phyloP scores from a whole-genome alignment of 1,284 basidiomycete species.

The Leccinum fallax region DNA sequence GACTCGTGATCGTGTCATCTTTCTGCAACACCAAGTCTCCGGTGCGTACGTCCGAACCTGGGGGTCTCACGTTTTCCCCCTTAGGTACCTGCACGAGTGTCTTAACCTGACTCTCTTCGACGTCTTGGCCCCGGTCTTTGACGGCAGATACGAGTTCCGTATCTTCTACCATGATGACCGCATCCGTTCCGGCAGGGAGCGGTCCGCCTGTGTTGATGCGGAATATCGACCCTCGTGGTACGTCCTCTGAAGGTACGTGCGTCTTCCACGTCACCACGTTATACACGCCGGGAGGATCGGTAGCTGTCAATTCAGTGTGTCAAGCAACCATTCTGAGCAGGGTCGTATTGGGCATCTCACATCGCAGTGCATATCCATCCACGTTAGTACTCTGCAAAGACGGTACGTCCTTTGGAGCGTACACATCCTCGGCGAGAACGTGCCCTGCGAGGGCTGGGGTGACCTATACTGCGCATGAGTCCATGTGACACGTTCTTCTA shows the following conservation, averaged over 20 bases:
- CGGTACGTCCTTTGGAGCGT: slow-evolving; percentile 65
- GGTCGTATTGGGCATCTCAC: slow-evolving; percentile 40
- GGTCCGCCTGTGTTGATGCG: slow-evolving; percentile 82
- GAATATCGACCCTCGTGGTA: slow-evolving; percentile 61
- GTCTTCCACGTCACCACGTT: slow-evolving; percentile 66
- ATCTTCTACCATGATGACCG: slow-evolving; percentile 92
- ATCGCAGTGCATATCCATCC: slow-evolving; percentile 83
- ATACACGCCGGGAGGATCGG: slow-evolving; percentile 65
- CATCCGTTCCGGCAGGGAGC: slow-evolving; percentile 72
- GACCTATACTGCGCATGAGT: slow-evolving; percentile 45
- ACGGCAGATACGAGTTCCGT: slow-evolving; percentile 66
- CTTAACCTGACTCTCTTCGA: slow-evolving; percentile 72
- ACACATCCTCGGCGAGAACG: slow-evolving; percentile 76
- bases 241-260: slow-evolving; percentile 39
- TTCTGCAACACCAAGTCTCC: slow-evolving; percentile 70
- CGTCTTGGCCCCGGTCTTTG: slow-evolving; percentile 48
- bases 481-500: background rate
- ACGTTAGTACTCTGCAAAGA: slow-evolving; percentile 74
- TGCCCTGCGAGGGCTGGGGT: slow-evolving; percentile 58
- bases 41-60: slow-evolving; percentile 73
- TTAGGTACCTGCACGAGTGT: slow-evolving; percentile 62
- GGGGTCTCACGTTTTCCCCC: slow-evolving; percentile 74
- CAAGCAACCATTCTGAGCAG: background rate
- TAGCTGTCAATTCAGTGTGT: slow-evolving; percentile 42
- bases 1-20: slow-evolving; percentile 61